phyloP scores from a whole-genome alignment of 306 rosid genomes.

The Cercis canadensis region DNA sequence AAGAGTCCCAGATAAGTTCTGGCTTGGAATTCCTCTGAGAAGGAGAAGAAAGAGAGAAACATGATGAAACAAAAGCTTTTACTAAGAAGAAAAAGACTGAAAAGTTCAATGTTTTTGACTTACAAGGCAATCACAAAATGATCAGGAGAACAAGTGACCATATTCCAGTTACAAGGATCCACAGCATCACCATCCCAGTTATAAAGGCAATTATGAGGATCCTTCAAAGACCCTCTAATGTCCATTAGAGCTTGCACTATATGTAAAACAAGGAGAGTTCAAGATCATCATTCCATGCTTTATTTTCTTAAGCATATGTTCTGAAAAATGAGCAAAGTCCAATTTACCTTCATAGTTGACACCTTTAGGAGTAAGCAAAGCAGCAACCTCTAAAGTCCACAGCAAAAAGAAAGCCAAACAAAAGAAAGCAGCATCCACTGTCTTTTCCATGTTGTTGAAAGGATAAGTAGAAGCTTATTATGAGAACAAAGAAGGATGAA shows the following conservation, averaged over 20 bases:
- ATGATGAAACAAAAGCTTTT: neutral
- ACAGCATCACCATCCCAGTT: constrained; percentile 87
- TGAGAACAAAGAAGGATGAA: constrained; percentile 12
- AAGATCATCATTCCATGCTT: neutral
- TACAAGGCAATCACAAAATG: constrained; percentile 70
- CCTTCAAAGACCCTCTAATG: constrained; percentile 57
- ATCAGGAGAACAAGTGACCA: constrained; percentile 84
- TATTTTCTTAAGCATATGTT: neutral
- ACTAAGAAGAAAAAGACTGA: neutral
- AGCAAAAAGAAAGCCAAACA: constrained; percentile 53
- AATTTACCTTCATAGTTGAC: constrained; percentile 86
- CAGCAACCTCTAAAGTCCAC: constrained; percentile 53
- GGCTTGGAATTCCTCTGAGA: constrained; percentile 85
- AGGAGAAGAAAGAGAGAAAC: neutral
- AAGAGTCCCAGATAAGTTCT: constrained; percentile 75
- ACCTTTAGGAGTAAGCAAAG: constrained; percentile 77
- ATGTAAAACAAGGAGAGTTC: constrained; percentile 12
- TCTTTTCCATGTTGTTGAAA: constrained; percentile 57
- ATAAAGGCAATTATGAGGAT: constrained; percentile 63
- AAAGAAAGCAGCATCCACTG: constrained; percentile 36
- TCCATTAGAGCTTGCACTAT: constrained; percentile 79
- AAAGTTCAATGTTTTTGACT: constrained; percentile 34
- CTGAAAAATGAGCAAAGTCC: constrained; percentile 16
- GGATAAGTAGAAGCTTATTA: constrained; percentile 28
- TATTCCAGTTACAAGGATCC: constrained; percentile 93